Conservation (phyloP, 2,329 filamentous ascomycete genomes). For the Fusarium tjaetaba region DNA sequence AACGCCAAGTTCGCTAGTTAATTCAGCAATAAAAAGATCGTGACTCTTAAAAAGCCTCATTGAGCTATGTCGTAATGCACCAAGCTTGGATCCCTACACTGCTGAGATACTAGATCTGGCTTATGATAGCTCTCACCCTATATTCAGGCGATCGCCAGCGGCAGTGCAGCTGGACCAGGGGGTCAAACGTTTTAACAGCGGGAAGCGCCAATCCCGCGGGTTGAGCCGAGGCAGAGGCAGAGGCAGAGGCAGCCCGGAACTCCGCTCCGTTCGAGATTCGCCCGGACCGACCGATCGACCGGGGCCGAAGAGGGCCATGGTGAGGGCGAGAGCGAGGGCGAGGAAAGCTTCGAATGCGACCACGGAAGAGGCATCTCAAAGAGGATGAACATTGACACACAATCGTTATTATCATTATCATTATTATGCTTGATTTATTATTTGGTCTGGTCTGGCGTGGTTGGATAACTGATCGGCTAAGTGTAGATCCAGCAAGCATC, state of each 20-base stretch:
- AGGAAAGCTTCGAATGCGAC: slow-evolving; percentile 11
- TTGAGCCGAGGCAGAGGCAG: slow-evolving; percentile 39
- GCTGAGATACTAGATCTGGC: slow-evolving; percentile 26
- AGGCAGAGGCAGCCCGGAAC: slow-evolving; percentile 39
- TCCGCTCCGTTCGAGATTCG: slow-evolving; percentile 7
- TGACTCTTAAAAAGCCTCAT: background rate
- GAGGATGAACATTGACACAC: background rate
- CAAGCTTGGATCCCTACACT: slow-evolving; percentile 26
- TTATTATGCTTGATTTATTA: background rate
- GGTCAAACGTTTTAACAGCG: slow-evolving; percentile 6
- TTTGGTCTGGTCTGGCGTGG: background rate
- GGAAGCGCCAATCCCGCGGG: slow-evolving; percentile 28
- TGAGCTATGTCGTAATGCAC: slow-evolving; percentile 12
- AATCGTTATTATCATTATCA: background rate
- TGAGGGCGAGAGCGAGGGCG: background rate
- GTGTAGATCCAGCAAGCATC: slow-evolving; percentile 6
- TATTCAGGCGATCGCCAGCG: slow-evolving; percentile 29
- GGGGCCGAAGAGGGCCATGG: slow-evolving; percentile 1
- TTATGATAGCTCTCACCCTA: background rate
- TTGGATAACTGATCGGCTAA: background rate
- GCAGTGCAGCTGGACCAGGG: slow-evolving; percentile 16
- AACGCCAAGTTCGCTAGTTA: background rate
- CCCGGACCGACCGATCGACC: slow-evolving; percentile 27
- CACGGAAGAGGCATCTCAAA: slow-evolving; percentile 12
- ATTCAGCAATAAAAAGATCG: background rate